Percentiles rank a stretch among this genome's conserved stretches.
These are phyloP conservation scores for Dichotomocladium elegans DNA, from an alignment of 371 early-diverging fungal genomes.

Conservation along the genomic window DNA sequence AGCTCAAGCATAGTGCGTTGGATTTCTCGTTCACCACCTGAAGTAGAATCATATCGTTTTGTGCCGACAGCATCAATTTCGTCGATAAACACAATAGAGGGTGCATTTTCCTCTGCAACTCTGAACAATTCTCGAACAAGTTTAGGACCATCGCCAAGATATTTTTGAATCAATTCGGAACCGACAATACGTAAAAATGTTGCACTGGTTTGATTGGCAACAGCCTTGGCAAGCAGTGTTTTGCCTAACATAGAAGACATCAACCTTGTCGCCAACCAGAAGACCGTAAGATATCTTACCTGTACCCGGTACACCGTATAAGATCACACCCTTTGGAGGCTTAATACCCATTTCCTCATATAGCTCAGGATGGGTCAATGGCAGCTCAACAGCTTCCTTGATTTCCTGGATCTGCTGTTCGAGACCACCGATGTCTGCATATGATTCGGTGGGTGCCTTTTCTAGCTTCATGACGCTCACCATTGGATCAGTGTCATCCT, in stretches of 20 bases:
- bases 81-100: constrained; percentile 99
- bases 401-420: constrained; percentile 99
- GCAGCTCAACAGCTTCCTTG: constrained; percentile 99
- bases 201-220: constrained; percentile 99
- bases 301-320: constrained; percentile 99
- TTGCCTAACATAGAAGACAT: constrained; percentile 56
- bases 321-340: constrained; percentile 99
- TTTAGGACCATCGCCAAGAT: constrained; percentile 99
- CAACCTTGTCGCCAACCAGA: too few relatives aligned
- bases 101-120: constrained; percentile 99
- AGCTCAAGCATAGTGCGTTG: constrained; percentile 99
- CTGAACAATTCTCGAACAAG: constrained; percentile 99
- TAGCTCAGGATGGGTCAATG: constrained; percentile 99
- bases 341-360: constrained; percentile 99
- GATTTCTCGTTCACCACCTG: constrained; percentile 98
- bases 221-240: constrained; percentile 99
- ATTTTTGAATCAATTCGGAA: constrained; percentile 99
- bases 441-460: constrained; percentile 99
- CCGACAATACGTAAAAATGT: constrained; percentile 99
- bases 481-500: constrained; percentile 98
- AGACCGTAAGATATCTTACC: too few relatives aligned
- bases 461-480: constrained; percentile 99
- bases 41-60: constrained; percentile 97
- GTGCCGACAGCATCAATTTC: constrained; percentile 99
- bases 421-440: constrained; percentile 99